Evolutionary conservation across 164 flowering plant genomes (phyloP), one percentile per base, ranked within the genome.

Genomic region (Magnolia changhungtana): DNA sequence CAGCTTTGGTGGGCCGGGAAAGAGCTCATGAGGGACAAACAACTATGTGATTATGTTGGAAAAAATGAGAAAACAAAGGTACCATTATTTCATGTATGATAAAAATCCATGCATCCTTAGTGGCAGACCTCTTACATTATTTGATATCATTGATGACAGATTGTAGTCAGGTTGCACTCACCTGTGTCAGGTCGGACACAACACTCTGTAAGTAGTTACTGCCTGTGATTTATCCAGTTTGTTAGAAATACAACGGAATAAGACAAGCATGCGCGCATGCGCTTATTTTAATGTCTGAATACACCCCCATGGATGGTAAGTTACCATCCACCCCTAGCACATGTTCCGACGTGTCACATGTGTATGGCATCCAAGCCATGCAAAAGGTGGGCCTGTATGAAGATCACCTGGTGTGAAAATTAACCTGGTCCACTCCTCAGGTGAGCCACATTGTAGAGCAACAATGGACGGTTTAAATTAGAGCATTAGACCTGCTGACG

Each of bases 1-100:
- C 80, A 78, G 76, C 77, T 84, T 59, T 74, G 72, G 72, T 80
- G 82, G 83, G 83, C 83, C 11, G 84, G 82, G 21, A 84, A 80
- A 73, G 81, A 79, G 49, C 82, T 75, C 51, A 1, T 16, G 61
- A 81, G 75, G 70, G 73, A 49, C 16, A 81, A 76, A 72, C 21
- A 31, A 8, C 67, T 77, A 20, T 77, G 77, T 74, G 83, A 81
- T 73, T 81, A 79, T 73, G 71, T 79, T 69, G 85, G 83, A 66
- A 72, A 51, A 68, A 84, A 80, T 74, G 83, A 80, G 55, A 81
- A 80, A 68, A 84, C 83, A 20, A 80, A 82, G 83, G 82, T 80
- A 74, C 19, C 45, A 24, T 14, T 24, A 7, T 69, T 45, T 73
- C 24, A 27, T 70, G n/a, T 21, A 23, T 50, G 24, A 29, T 74